Evolutionary conservation across 2,329 filamentous ascomycete genomes (phyloP).

Genomic region (Didymellaceae sp.): DNA sequence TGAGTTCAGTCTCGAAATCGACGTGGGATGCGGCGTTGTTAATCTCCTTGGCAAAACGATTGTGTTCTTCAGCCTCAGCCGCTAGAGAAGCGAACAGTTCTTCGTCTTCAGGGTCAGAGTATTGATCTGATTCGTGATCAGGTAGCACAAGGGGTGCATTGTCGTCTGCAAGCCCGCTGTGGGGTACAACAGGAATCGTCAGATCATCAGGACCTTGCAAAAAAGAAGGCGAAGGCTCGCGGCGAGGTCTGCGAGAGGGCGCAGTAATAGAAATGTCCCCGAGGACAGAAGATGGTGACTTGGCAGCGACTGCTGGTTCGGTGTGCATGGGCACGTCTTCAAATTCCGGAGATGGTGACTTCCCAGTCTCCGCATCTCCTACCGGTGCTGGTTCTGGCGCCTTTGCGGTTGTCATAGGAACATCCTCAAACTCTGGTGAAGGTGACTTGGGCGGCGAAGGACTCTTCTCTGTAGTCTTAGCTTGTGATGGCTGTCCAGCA

Average conservation of each 20-base stretch:
- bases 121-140: conserved; percentile 47
- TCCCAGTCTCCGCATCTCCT: conserved; percentile 23
- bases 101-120: conserved; percentile 88
- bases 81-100: conserved; percentile 86
- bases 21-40: conserved; percentile 74
- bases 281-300: conserved; percentile 58
- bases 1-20: conserved; percentile 87
- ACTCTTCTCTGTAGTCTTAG: not conserved
- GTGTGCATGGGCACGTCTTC: conserved; percentile 54
- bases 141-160: conserved; percentile 31
- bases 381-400: not conserved
- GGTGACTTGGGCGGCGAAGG: conserved; percentile 44
- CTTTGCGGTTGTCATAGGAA: conserved; percentile 36
- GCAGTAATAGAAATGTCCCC: conserved; percentile 54
- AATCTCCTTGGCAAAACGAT: conserved; percentile 85
- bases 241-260: conserved; percentile 23
- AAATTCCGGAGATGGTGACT: conserved; percentile 58
- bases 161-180: conserved; percentile 42
- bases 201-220: conserved; percentile 40
- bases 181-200: conserved; percentile 37
- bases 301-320: conserved; percentile 17
- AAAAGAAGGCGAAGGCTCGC: conserved; percentile 30
- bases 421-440: conserved; percentile 61
- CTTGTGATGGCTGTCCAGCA: not conserved
- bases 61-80: conserved; percentile 90